phyloP scores from a whole-genome alignment of 345 rosid species.

The Gossypioides kirkii region DNA sequence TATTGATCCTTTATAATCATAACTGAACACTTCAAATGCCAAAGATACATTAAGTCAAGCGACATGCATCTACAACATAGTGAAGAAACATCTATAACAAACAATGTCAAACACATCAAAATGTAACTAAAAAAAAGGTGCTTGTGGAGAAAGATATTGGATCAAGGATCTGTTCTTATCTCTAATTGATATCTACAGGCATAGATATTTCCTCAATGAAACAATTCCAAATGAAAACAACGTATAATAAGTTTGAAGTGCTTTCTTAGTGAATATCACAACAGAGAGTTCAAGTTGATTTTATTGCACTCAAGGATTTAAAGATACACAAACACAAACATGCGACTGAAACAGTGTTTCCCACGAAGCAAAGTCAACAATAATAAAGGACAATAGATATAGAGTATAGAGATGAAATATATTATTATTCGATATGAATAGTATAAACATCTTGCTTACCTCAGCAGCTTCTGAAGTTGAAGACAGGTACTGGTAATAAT shows the following conservation, averaged over 20 bases:
- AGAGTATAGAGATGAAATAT: background rate
- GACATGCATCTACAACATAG: background rate
- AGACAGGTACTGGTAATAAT: constrained; percentile 93
- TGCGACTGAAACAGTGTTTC: background rate
- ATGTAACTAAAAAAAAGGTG: background rate
- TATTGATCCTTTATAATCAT: background rate
- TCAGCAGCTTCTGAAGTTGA: constrained; percentile 95
- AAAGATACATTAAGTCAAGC: background rate
- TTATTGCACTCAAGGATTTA: background rate
- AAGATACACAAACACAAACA: background rate
- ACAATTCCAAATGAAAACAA: background rate
- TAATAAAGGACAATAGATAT: constrained; percentile 4
- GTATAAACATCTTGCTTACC: constrained; percentile 35
- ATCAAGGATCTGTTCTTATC: background rate
- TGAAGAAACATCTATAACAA: background rate
- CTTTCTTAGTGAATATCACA: background rate
- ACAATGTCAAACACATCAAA: background rate
- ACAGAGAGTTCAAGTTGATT: background rate
- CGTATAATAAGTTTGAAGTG: background rate
- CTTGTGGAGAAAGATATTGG: background rate
- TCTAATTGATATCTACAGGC: background rate
- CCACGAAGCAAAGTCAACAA: background rate
- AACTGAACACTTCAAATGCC: background rate
- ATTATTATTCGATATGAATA: background rate
- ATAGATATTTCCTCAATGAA: background rate